Base-by-base conservation (phyloP, 768 basidiomycete genomes). In the Rossbeevera mucosa region DNA sequence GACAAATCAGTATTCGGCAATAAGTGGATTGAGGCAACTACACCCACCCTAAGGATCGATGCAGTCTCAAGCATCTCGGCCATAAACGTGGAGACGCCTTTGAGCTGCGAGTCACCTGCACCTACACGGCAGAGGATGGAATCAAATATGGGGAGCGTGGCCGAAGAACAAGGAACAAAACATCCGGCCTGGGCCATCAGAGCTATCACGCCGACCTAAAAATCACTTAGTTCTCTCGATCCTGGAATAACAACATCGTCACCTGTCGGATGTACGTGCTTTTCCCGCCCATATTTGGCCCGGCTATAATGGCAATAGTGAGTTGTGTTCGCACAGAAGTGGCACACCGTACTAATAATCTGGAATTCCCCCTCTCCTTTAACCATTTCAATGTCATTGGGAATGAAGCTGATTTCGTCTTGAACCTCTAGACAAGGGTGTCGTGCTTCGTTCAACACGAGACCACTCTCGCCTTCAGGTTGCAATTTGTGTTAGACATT, bases 31-130 rank as follows among this genome's bases (percentile, higher is more conserved):
- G 11, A 44, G 22, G 6, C 56, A 12, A 55, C 29, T 18, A 43
- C 49, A 62, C 82, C 25, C 31, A 91, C 92, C 61, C 87, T 80
- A 40, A 99, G 78, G 61, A 98, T 98, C 0, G 90, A 91, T 0
- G 96, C 94, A 0, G 94, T 98, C 69, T 99, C 96, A 25, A 99
- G 78, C 96, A 98, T 98, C 70, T 99, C 96, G 2, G 94, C 94
- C 95, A 98, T 98, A 68, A 99, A 99, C 0, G 95, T 99, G 22
- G 93, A 95, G 0, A 99, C 92, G 11, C 96, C 96, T 69, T 96
- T 98, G 42, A 98, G 73, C 65, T 98, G 95, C 67, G 91, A 94
- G 67, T 99, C 96, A 0, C 96, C 96, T 0, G 96, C 96, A 8
- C 96, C 96, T 2, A 99, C 95, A 56, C 96, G 80, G 52, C 95